A percentile compares a stretch with the other conserved stretches of the same genome.
Evolutionary conservation across 176 grass and related monocot species (phyloP).

Genomic region (Puya raimondii): DNA sequence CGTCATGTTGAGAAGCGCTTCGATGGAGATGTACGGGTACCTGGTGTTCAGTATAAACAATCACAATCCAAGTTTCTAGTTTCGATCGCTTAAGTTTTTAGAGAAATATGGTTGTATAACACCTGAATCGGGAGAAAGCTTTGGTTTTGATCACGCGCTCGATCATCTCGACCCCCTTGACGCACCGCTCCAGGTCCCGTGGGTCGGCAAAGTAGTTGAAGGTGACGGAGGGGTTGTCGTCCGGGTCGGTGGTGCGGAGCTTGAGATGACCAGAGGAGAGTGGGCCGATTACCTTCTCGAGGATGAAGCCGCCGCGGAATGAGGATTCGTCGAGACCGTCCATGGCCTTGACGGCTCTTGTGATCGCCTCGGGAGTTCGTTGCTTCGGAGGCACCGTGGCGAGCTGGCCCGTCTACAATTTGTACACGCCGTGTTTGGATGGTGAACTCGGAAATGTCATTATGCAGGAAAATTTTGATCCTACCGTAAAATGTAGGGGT

Average conservation of each 20-base stretch:
- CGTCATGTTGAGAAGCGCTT: neutral
- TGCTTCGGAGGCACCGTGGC: conserved; percentile 30
- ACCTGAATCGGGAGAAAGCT: conserved; percentile 40
- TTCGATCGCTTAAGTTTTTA: too few species aligned
- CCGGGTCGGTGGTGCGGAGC: conserved; percentile 18
- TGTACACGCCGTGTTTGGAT: too few species aligned
- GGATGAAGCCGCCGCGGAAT: conserved; percentile 55
- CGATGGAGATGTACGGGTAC: neutral
- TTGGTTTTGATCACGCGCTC: conserved; percentile 51
- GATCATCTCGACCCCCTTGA: conserved; percentile 30
- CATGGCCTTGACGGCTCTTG: conserved; percentile 27
- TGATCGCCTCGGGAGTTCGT: conserved; percentile 34
- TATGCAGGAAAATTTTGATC: too few species aligned
- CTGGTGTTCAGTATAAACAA: neutral
- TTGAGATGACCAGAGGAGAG: conserved; percentile 6
- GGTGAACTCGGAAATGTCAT: too few species aligned
- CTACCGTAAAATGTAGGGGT: too few species aligned
- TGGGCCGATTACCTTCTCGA: conserved; percentile 13
- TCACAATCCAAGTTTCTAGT: too few species aligned
- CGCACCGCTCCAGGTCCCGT: conserved; percentile 30
- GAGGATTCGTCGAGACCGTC: conserved; percentile 17
- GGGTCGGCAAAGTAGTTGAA: conserved; percentile 32
- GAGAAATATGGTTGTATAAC: too few species aligned
- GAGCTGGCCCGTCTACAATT: conserved; percentile 36
- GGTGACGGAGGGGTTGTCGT: conserved; percentile 16